Conservation (phyloP, 495 filamentous ascomycete species). For the Neurospora pannonica region DNA sequence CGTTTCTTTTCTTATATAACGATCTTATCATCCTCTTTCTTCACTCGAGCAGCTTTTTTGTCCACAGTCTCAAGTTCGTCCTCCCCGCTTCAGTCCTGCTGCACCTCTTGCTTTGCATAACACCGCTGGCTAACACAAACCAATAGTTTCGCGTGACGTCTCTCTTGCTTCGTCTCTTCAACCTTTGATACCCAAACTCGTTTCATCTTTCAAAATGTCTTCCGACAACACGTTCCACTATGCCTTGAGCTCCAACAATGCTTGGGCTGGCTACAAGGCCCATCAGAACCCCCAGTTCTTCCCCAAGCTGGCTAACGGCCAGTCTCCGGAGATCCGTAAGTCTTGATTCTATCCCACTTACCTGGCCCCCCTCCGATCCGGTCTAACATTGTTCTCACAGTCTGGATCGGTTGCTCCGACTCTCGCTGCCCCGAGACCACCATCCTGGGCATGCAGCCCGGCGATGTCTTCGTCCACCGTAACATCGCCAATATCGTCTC, state of each 20-base stretch:
- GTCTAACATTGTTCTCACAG: slow-evolving; percentile 14
- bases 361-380: neutral
- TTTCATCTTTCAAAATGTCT: neutral
- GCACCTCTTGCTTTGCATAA: neutral
- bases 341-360: slow-evolving; percentile 1
- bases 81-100: neutral
- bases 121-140: neutral
- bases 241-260: slow-evolving; percentile 55
- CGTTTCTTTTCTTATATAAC: neutral
- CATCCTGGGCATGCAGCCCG: slow-evolving; percentile 67
- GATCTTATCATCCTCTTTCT: neutral
- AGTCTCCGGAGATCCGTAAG: slow-evolving; percentile 62
- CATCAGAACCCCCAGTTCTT: slow-evolving; percentile 65
- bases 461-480: slow-evolving; percentile 88
- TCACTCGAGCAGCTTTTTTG: neutral
- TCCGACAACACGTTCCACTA: slow-evolving; percentile 44
- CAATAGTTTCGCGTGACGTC: neutral
- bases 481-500: slow-evolving; percentile 89
- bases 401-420: slow-evolving; percentile 93
- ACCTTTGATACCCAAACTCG: neutral
- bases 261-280: slow-evolving; percentile 58
- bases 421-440: slow-evolving; percentile 83
- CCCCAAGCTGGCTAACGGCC: slow-evolving; percentile 55
- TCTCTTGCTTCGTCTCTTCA: neutral
- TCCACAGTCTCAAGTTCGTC: neutral